Conservation (phyloP, 306 rosid species). For the Vigna reflexopilosa region DNA sequence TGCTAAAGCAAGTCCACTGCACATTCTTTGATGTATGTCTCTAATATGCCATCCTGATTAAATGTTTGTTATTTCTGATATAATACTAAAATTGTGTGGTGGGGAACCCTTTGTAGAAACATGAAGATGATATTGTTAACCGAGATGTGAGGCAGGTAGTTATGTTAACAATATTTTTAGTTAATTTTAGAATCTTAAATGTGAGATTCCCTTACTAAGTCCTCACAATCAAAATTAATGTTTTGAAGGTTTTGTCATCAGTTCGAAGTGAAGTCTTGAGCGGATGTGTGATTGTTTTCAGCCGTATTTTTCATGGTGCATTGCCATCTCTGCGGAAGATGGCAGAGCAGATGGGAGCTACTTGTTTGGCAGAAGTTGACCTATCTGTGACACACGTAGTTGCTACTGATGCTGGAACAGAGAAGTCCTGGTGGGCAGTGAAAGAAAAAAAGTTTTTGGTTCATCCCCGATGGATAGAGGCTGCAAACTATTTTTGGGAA, state of each 20-base stretch:
- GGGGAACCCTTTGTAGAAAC: slow-evolving; percentile 63
- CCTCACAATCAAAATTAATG: not conserved
- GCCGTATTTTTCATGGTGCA: slow-evolving; percentile 62
- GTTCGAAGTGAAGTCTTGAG: slow-evolving; percentile 59
- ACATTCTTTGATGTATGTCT: slow-evolving; percentile 76
- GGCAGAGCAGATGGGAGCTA: slow-evolving; percentile 89
- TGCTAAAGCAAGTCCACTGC: slow-evolving; percentile 77
- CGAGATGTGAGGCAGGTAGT: slow-evolving; percentile 90
- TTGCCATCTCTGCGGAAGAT: slow-evolving; percentile 68
- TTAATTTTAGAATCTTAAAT: slow-evolving; percentile 16
- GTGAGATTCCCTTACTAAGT: slow-evolving; percentile 1
- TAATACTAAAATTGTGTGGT: slow-evolving; percentile 46
- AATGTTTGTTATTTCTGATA: slow-evolving; percentile 12
- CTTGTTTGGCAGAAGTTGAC: slow-evolving; percentile 64
- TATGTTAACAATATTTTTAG: slow-evolving; percentile 13
- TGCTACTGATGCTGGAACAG: slow-evolving; percentile 78
- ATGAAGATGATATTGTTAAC: slow-evolving; percentile 52
- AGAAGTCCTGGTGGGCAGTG: slow-evolving; percentile 82
- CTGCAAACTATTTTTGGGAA: slow-evolving; percentile 83
- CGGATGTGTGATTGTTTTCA: slow-evolving; percentile 74
- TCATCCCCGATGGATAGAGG: slow-evolving; percentile 84
- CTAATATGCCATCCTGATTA: slow-evolving; percentile 5
- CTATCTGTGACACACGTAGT: slow-evolving; percentile 79
- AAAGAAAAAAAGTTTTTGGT: slow-evolving; percentile 76
- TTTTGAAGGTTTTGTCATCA: slow-evolving; percentile 64